phyloP scores from a whole-genome alignment of 768 basidiomycete species.

The Xerocomus brunneocitrinus region DNA sequence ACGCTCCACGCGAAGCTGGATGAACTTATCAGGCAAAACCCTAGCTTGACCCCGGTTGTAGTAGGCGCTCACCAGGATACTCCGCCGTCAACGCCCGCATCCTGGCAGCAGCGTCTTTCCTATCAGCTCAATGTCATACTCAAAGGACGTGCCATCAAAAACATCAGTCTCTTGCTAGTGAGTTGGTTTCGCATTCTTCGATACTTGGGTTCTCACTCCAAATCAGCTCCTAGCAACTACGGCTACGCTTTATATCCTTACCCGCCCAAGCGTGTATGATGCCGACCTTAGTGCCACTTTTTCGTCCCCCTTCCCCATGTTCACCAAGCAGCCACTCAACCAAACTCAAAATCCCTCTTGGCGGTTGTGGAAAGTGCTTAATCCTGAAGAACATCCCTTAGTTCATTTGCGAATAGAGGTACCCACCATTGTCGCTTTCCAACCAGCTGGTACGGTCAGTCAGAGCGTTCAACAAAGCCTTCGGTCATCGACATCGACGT shows the following conservation, averaged over 20 bases:
- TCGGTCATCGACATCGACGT: conserved; percentile 44
- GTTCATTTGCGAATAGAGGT: conserved; percentile 77
- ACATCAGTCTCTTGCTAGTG: conserved; percentile 78
- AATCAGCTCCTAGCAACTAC: conserved; percentile 72
- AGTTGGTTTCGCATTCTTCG: conserved; percentile 14
- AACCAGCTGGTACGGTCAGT: conserved; percentile 34
- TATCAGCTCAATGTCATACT: conserved; percentile 41
- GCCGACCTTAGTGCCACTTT: conserved; percentile 16
- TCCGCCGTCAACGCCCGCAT: conserved; percentile 13
- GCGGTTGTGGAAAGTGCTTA: conserved; percentile 74
- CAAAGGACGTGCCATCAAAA: conserved; percentile 65
- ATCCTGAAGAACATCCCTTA: conserved; percentile 58
- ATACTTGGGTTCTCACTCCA: conserved; percentile 2
- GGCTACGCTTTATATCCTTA: conserved; percentile 69
- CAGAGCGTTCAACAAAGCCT: conserved; percentile 31
- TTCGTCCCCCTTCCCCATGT: conserved; percentile 28
- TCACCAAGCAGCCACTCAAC: conserved; percentile 29
- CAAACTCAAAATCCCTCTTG: conserved; percentile 48
- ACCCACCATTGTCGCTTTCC: conserved; percentile 72
- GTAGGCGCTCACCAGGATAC: conserved; percentile 24
- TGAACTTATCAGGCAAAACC: conserved; percentile 76
- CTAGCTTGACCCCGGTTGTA: conserved; percentile 47
- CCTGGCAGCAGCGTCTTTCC: conserved; percentile 32
- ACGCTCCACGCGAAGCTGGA: conserved; percentile 51
- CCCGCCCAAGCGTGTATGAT: conserved; percentile 43